These are phyloP conservation scores for Parathielavia hyrcaniae DNA, from an alignment of 495 filamentous ascomycete genomes.

Conservation along the genomic window DNA sequence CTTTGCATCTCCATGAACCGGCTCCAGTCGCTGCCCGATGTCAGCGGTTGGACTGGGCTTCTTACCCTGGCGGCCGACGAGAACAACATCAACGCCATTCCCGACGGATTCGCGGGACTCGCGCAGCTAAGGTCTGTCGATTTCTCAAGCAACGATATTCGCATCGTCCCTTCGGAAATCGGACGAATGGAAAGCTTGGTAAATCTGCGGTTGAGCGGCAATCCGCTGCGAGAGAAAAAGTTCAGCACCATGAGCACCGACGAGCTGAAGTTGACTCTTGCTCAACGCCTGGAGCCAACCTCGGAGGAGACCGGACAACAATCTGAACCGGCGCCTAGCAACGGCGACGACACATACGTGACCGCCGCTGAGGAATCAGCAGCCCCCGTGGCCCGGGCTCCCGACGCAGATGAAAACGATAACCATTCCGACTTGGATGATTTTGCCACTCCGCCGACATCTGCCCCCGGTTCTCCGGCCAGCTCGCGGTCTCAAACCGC, in stretches of 20 bases:
- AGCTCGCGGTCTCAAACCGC: slow-evolving; percentile 39
- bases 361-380: not conserved
- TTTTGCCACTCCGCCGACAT: slow-evolving; percentile 50
- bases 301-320: slow-evolving; percentile 23
- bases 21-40: slow-evolving; percentile 60
- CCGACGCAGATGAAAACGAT: slow-evolving; percentile 27
- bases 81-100: slow-evolving; percentile 69
- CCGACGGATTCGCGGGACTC: slow-evolving; percentile 64
- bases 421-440: slow-evolving; percentile 65
- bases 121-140: slow-evolving; percentile 65
- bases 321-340: not conserved
- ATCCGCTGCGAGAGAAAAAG: slow-evolving; percentile 81
- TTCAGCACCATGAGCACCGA: slow-evolving; percentile 72
- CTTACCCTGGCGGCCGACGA: slow-evolving; percentile 68
- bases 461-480: slow-evolving; percentile 41
- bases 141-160: slow-evolving; percentile 77
- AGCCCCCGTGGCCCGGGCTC: not conserved
- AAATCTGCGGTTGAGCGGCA: slow-evolving; percentile 69
- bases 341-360: not conserved
- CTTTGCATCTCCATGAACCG: slow-evolving; percentile 72
- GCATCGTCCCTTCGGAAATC: slow-evolving; percentile 65
- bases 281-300: slow-evolving; percentile 58
- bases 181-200: slow-evolving; percentile 72
- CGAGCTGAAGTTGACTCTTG: slow-evolving; percentile 72
- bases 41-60: slow-evolving; percentile 66